These are phyloP conservation scores for Solanum sitiens DNA, from an alignment of 257 asterid species.

Conservation along the genomic window DNA sequence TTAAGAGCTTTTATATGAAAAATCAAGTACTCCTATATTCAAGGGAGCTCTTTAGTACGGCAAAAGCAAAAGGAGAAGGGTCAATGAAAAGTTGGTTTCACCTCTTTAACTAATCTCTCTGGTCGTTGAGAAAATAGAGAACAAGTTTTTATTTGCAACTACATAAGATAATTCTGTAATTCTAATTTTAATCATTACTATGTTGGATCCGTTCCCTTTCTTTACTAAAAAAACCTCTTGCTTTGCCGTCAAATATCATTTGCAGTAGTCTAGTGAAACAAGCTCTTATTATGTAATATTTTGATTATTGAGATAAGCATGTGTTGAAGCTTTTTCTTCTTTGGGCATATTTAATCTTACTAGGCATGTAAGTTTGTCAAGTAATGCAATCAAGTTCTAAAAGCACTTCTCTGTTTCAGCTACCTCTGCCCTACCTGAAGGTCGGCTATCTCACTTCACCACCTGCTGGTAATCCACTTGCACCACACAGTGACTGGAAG, in stretches of 20 bases:
- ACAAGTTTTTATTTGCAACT: background rate
- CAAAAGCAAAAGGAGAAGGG: background rate
- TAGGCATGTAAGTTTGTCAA: background rate
- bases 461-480: slow-evolving; percentile 77
- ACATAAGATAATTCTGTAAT: background rate
- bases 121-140: background rate
- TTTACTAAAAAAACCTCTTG: background rate
- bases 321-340: background rate
- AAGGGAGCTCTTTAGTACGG: background rate
- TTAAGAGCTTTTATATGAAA: background rate
- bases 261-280: background rate
- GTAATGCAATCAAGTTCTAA: background rate
- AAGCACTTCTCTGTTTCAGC: slow-evolving; percentile 46
- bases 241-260: background rate
- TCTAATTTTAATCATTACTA: background rate
- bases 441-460: slow-evolving; percentile 90
- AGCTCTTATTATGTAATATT: background rate
- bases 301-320: background rate
- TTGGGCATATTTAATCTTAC: background rate
- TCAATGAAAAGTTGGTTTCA: background rate
- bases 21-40: background rate
- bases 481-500: slow-evolving; percentile 96
- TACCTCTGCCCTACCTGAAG: slow-evolving; percentile 89
- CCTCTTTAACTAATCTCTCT: background rate
- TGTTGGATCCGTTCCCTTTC: background rate